These are phyloP conservation scores for Vaccinium vitisidaea DNA, from an alignment of 148 eudicot species.

Conservation along the genomic window DNA sequence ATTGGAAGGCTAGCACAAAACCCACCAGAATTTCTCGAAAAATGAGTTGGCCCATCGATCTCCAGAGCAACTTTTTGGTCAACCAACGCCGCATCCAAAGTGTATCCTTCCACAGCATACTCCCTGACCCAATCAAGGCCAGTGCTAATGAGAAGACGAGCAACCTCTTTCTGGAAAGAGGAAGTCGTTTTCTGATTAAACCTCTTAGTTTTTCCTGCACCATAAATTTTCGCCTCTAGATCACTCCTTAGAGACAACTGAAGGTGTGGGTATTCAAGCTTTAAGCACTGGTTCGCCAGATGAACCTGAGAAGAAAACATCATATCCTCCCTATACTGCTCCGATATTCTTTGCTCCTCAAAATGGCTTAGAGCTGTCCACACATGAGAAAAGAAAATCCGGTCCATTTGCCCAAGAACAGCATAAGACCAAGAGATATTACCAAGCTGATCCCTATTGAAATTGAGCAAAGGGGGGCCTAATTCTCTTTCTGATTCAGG, in stretches of 20 bases:
- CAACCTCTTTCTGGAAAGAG: constrained; percentile 90
- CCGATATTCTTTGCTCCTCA: constrained; percentile 67
- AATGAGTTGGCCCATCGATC: constrained; percentile 96
- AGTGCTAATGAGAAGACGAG: constrained; percentile 74
- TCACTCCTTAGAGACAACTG: constrained; percentile 53
- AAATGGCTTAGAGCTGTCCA: constrained; percentile 66
- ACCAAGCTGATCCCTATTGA: constrained; percentile 83
- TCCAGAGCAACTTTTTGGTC: constrained; percentile 78
- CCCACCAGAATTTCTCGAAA: constrained; percentile 82
- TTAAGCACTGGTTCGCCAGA: constrained; percentile 81
- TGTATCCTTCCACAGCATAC: constrained; percentile 65
- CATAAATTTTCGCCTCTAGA: constrained; percentile 57
- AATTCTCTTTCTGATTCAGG: constrained; percentile 14
- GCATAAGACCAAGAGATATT: constrained; percentile 92
- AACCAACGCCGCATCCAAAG: constrained; percentile 80
- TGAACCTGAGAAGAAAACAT: constrained; percentile 89
- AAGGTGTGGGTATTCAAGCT: constrained; percentile 69
- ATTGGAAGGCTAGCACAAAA: constrained; percentile 12
- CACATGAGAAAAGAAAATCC: constrained; percentile 57
- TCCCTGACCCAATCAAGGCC: constrained; percentile 87
- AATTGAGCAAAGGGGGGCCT: constrained; percentile 35
- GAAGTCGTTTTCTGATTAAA: constrained; percentile 84
- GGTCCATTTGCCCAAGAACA: constrained; percentile 66
- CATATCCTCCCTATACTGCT: constrained; percentile 82
- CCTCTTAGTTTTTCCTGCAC: constrained; percentile 80